phyloP scores from a whole-genome alignment of 331 rosid genomes.

The Malus hybrid region DNA sequence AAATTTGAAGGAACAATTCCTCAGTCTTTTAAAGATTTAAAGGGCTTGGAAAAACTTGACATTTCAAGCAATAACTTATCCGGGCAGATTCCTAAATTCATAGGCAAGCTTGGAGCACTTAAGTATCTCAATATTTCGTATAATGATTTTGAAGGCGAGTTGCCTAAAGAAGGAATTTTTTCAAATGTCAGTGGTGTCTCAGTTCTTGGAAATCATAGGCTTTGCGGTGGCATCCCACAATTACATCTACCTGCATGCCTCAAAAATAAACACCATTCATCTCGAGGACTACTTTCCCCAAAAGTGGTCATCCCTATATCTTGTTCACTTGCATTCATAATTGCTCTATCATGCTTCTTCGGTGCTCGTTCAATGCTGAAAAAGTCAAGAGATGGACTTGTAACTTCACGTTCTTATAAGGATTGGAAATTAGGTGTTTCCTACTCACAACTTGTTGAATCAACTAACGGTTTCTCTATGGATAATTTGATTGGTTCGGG shows the following conservation, averaged over 20 bases:
- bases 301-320: neutral
- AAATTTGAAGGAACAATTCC: constrained; percentile 20
- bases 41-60: neutral
- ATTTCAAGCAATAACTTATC: no score
- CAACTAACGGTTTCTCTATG: no score
- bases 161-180: neutral
- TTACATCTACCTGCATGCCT: neutral
- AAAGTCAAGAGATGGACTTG: no score
- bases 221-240: neutral
- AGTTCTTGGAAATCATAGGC: neutral
- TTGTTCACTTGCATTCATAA: neutral
- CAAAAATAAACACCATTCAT: neutral
- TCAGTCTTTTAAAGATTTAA: neutral
- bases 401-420: no score
- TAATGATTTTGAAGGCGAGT: neutral
- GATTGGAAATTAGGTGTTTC: no score
- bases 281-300: neutral
- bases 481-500: neutral
- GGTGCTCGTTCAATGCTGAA: no score
- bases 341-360: neutral
- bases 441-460: no score
- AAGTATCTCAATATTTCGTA: constrained; percentile 19
- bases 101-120: no score
- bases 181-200: neutral
- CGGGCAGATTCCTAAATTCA: no score